Evolutionary conservation across 2,329 filamentous ascomycete genomes (phyloP), one percentile per base, ranked within the genome.

Genomic region (Talaromyces islandicus): DNA sequence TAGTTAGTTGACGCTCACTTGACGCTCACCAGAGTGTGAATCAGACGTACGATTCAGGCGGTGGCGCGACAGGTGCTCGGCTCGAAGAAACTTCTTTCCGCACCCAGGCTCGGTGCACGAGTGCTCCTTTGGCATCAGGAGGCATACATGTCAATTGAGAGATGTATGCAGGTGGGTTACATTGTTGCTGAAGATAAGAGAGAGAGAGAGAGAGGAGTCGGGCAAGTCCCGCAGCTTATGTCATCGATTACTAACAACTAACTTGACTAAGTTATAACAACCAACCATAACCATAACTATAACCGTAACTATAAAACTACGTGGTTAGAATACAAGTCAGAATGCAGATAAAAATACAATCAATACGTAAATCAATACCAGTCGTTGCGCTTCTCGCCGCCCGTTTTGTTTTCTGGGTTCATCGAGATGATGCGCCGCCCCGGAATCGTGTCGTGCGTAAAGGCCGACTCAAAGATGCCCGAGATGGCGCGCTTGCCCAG

Each of bases 401-500:
- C 68, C 63, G 78, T 82, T 64, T 80, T 76, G 35, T 78, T 79
- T 59, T 78, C 79, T 1, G 84, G 85, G 71, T 87, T 87, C 72
- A 86, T 72, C 41, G 79, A 83, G 53, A 86, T 60, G 56, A 87
- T 77, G 41, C 83, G 76, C 69, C 85, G 82, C 0, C 83, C 82
- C 0, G 84, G 85, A 52, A 86, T 77, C 3, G 75, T 75, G 60
- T 81, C 78, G 35, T 80, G 79, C 12, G 79, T 82, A 62, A 82
- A 79, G 17, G 81, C 79, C 41, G 79, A 77, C 69, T 88, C 85
- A 65, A 87, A 87, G 2, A 80, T 79, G 12, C 84, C 84, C 5
- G 81, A 82, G 43, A 87, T 79, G 4, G 82, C 81, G 51, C 85
- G 73, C 64, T 78, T 78, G 6, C 83, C 83, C 50, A 86, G 75